Evolutionary conservation across 2,329 filamentous ascomycete genomes (phyloP).

Genomic region (Fusarium nisikadoi): DNA sequence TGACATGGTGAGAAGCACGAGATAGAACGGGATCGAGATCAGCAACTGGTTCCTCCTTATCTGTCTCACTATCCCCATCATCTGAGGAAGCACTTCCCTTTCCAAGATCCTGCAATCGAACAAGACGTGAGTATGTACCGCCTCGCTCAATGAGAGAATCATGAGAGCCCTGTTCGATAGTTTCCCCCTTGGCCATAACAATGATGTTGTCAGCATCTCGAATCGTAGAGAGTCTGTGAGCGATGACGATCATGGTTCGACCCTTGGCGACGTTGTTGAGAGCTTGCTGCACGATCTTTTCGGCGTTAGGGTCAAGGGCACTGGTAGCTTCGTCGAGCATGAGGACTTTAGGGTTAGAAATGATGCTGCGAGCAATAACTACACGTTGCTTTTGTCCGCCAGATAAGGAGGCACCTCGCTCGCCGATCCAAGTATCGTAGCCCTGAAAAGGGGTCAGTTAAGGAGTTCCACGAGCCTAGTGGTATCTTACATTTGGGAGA

Average conservation of each 20-base stretch:
- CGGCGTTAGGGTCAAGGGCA: constrained; percentile 60
- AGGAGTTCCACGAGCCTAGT: rapidly evolving
- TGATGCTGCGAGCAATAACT: constrained; percentile 73
- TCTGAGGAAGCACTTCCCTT: constrained; percentile 19
- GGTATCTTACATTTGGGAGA: constrained; percentile 51
- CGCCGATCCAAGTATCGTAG: constrained; percentile 71
- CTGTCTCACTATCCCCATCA: constrained; percentile 30
- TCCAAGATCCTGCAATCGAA: constrained; percentile 56
- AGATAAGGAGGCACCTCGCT: constrained; percentile 71
- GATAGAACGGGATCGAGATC: constrained; percentile 43
- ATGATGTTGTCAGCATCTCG: constrained; percentile 73
- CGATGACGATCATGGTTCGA: constrained; percentile 74
- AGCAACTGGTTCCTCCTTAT: constrained; percentile 53
- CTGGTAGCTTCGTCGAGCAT: constrained; percentile 77
- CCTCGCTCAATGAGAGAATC: constrained; percentile 61
- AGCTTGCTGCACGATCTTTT: constrained; percentile 65
- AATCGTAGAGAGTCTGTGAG: constrained; percentile 69
- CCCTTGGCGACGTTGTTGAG: constrained; percentile 64
- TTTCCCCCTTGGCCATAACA: constrained; percentile 68
- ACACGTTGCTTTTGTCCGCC: constrained; percentile 75
- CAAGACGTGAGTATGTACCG: constrained; percentile 63
- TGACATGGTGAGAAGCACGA: constrained; percentile 38
- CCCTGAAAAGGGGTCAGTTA: constrained; percentile 47
- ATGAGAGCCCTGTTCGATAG: constrained; percentile 72
- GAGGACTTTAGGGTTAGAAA: constrained; percentile 71